Evolutionary conservation across 1,284 basidiomycete genomes (phyloP).

Genomic region (Ustilago nuda): DNA sequence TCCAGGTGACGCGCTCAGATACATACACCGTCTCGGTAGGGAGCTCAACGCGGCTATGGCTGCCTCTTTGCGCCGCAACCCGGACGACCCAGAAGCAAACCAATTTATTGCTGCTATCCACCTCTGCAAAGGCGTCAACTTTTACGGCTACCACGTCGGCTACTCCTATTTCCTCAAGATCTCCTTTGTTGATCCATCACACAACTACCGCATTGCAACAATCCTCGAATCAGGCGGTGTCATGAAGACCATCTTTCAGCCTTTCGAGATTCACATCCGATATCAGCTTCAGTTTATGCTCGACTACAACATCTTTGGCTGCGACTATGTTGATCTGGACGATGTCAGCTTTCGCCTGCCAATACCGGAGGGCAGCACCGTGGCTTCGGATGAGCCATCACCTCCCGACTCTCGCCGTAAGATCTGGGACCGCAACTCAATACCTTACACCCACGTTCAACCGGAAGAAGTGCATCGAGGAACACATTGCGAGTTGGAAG

Average conservation of each 20-base stretch:
- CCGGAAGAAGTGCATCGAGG: slow-evolving; percentile 68
- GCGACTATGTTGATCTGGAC: slow-evolving; percentile 82
- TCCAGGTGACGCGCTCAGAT: slow-evolving; percentile 75
- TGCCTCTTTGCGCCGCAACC: slow-evolving; percentile 47
- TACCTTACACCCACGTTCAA: slow-evolving; percentile 43
- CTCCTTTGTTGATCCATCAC: slow-evolving; percentile 75
- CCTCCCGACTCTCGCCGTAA: slow-evolving; percentile 30
- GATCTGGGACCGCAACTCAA: slow-evolving; percentile 43
- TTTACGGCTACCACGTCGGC: slow-evolving; percentile 92
- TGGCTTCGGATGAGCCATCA: slow-evolving; percentile 23
- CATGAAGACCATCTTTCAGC: slow-evolving; percentile 76
- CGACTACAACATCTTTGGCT: slow-evolving; percentile 95
- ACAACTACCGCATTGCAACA: slow-evolving; percentile 58
- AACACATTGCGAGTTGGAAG: slow-evolving; percentile 82
- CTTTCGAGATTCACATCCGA: slow-evolving; percentile 84
- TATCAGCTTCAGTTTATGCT: slow-evolving; percentile 92
- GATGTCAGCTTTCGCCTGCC: slow-evolving; percentile 73
- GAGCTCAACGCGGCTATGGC: slow-evolving; percentile 75
- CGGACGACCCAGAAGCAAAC: slow-evolving; percentile 38
- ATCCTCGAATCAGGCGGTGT: slow-evolving; percentile 62
- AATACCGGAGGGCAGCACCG: slow-evolving; percentile 68
- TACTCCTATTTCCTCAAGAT: slow-evolving; percentile 92
- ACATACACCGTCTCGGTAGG: slow-evolving; percentile 76
- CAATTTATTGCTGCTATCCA: slow-evolving; percentile 73
- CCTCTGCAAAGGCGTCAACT: slow-evolving; percentile 91